Evolutionary conservation across 805 yeast species (phyloP).

Genomic region (Hagleromyces aurorensis): DNA sequence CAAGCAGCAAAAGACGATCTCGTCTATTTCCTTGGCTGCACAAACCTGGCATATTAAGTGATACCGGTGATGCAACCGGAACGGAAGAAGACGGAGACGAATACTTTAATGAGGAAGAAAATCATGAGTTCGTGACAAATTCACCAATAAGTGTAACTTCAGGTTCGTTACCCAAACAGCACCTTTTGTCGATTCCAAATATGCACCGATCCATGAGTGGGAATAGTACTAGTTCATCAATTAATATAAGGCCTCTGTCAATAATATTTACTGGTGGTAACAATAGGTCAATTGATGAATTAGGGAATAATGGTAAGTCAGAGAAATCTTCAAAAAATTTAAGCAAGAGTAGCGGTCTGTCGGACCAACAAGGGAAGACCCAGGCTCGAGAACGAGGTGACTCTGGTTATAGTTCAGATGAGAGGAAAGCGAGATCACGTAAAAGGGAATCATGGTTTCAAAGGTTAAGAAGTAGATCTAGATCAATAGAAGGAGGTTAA

Average conservation of each 20-base stretch:
- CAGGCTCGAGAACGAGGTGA: too few relatives aligned
- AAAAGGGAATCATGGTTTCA: conserved; percentile 40
- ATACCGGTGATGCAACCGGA: conserved; percentile 24
- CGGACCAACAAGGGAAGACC: too few relatives aligned
- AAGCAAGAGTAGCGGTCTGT: too few relatives aligned
- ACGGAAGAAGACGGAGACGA: conserved; percentile 29
- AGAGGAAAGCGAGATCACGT: conserved; percentile 19
- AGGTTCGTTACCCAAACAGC: conserved; percentile 11
- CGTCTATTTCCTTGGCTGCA: conserved; percentile 27
- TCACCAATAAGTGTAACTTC: conserved; percentile 15
- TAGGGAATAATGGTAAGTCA: conserved; percentile 5
- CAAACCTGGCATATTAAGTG: conserved; percentile 27
- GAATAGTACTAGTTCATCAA: conserved; percentile 17
- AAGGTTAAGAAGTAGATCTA: conserved; percentile 35
- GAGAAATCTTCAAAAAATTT: conserved; percentile 1
- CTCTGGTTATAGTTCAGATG: too few relatives aligned
- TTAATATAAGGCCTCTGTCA: conserved; percentile 17
- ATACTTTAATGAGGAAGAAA: conserved; percentile 16
- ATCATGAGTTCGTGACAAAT: conserved; percentile 8
- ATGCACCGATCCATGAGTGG: conserved; percentile 18
- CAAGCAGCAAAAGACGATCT: conserved; percentile 22
- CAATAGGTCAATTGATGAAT: conserved; percentile 18
- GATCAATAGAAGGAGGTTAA: conserved; percentile 15
- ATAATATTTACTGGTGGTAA: conserved; percentile 12
- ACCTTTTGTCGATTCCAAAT: conserved; percentile 12